Evolutionary conservation across 768 basidiomycete species (phyloP), one percentile per base, ranked within the genome.

Genomic region (Rhodosporidiobolus sp.): DNA sequence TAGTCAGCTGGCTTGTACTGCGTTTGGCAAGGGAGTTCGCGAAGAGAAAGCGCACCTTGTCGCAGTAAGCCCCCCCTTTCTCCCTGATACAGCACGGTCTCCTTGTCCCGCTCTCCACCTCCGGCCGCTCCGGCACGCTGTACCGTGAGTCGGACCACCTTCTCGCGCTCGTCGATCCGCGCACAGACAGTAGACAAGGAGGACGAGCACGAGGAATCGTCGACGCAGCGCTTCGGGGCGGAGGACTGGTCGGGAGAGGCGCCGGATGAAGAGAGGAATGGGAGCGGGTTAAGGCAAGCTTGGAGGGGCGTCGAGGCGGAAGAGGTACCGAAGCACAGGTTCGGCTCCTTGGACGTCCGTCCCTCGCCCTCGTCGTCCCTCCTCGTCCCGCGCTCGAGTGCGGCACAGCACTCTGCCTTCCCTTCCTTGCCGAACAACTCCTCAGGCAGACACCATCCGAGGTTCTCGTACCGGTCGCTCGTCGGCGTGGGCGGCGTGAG

Each of bases 121-220:
- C 84, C 76, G 90, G 90, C 74, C 86, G 87, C 43, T 81, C 83
- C 81, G 85, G 84, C 89, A 89, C 90, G 61, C 84, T 82, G 12
- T 26, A 70, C 64, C 2, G 49, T 45, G 16, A 74, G 28, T n/a
- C 90, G 87, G 0, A 95, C 90, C 80, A 95, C 88, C 75, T 88
- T 86, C 79, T 87, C 83, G 69, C 90, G 83, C 26, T 84, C 79
- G 22, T 88, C 84, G 53, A 95, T 87, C 77, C 52, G 66, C 22
- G 65, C 69, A 48, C 73, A 74, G 7, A 56, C 55, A 3, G 12
- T 7, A 3, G 43, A 32, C 20, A 14, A 1, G 4, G 10, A n/a
- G 9, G n/a, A 12, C 6, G 34, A 45, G 45, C 73, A 74, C 9
- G 57, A 59, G 4, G 11, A 10, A 1, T 26, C 14, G n/a, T 63